phyloP scores from a whole-genome alignment of 2,329 filamentous ascomycete genomes.

The Nemania bipapillata region DNA sequence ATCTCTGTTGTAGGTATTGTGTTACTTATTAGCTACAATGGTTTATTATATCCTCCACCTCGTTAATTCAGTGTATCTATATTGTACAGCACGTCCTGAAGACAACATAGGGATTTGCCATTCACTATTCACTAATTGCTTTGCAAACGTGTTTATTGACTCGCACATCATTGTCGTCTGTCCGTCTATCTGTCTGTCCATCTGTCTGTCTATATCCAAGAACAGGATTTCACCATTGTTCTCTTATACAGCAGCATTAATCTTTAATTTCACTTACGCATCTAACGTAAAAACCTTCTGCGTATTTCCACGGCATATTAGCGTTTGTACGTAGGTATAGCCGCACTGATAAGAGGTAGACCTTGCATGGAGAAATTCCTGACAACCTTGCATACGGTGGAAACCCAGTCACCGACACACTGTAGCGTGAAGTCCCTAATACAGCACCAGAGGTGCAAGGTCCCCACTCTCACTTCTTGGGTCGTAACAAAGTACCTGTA shows the following conservation, averaged over 20 bases:
- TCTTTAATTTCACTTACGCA: not conserved
- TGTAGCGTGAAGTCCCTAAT: constrained; percentile 30
- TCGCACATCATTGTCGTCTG: not conserved
- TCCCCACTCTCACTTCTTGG: constrained; percentile 33
- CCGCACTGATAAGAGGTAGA: constrained; percentile 28
- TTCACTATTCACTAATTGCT: not conserved
- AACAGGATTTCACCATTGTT: not conserved
- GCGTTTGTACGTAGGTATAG: not conserved
- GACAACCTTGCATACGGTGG: constrained; percentile 17
- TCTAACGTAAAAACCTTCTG: not conserved
- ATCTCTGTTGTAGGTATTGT: not conserved
- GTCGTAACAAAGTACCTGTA: constrained; percentile 34
- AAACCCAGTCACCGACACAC: constrained; percentile 4
- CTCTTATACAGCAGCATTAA: not conserved
- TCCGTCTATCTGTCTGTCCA: not conserved
- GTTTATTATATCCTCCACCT: not conserved
- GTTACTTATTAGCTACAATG: not conserved
- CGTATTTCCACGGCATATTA: not conserved
- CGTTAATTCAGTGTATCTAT: not conserved
- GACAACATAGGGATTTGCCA: too few relatives aligned
- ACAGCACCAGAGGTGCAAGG: constrained; percentile 20
- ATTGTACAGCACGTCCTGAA: not conserved
- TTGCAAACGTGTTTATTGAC: not conserved
- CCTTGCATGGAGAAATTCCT: constrained; percentile 16
- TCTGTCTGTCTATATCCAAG: not conserved